These are phyloP conservation scores for Hyaloscypha hepaticicola DNA, from an alignment of 495 filamentous ascomycete genomes.

Conservation along the genomic window DNA sequence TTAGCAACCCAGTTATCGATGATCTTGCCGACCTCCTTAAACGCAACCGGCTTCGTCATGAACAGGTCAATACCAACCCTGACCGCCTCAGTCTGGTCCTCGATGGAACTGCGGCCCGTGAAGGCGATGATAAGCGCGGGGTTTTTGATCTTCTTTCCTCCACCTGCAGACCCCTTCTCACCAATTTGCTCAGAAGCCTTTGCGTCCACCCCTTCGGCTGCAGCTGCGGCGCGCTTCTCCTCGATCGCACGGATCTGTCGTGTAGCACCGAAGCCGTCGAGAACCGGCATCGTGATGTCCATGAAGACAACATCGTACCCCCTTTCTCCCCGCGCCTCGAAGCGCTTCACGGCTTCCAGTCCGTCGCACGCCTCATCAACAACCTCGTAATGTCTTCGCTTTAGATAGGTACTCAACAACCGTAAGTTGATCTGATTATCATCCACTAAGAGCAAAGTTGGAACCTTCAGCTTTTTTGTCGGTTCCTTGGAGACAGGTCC, in stretches of 20 bases:
- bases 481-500: not conserved
- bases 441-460: conserved; percentile 62
- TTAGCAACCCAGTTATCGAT: conserved; percentile 35
- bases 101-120: conserved; percentile 63
- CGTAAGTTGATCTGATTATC: conserved; percentile 75
- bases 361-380: conserved; percentile 30
- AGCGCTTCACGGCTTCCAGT: conserved; percentile 27
- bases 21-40: conserved; percentile 32
- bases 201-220: not conserved
- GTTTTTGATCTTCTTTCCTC: not conserved
- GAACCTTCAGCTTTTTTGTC: conserved; percentile 7
- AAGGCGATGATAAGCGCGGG: conserved; percentile 57
- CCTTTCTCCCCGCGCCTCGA: conserved; percentile 6
- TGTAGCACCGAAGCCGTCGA: conserved; percentile 67
- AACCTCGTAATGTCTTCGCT: conserved; percentile 30
- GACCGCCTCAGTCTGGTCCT: conserved; percentile 65
- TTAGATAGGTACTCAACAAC: conserved; percentile 60
- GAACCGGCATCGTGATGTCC: conserved; percentile 71
- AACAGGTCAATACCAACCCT: conserved; percentile 69
- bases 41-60: conserved; percentile 65
- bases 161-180: not conserved
- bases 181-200: not conserved
- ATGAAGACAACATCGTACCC: conserved; percentile 35
- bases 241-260: conserved; percentile 62
- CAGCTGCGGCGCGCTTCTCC: conserved; percentile 16